These are phyloP conservation scores for Plectosphaerella cucumerina DNA, from an alignment of 2,329 filamentous ascomycete species.

Conservation along the genomic window DNA sequence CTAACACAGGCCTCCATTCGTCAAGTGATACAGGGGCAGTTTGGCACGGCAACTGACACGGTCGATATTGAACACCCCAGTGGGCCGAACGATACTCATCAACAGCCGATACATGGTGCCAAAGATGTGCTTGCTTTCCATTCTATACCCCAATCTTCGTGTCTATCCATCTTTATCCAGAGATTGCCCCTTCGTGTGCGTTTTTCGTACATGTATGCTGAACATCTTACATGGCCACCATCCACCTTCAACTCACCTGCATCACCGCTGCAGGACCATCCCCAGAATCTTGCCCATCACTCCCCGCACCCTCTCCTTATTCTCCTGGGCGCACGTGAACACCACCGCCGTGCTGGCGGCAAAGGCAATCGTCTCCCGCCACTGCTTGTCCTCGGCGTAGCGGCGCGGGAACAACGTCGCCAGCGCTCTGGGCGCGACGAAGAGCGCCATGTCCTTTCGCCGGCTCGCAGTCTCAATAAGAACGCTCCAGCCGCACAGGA, in stretches of 20 bases:
- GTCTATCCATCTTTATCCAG: background rate
- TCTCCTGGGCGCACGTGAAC: constrained; percentile 63
- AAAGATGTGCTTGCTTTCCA: background rate
- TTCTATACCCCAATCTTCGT: background rate
- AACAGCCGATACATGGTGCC: background rate
- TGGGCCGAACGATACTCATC: no score
- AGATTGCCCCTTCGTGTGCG: background rate
- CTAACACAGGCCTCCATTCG: no score
- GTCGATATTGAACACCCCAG: no score
- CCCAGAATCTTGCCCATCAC: constrained; percentile 60
- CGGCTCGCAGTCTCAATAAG: constrained; percentile 63
- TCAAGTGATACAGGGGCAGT: no score
- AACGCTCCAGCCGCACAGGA: constrained; percentile 78
- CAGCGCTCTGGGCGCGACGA: constrained; percentile 74
- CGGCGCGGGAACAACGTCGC: constrained; percentile 69
- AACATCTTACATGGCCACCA: no score
- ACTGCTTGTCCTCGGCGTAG: constrained; percentile 60
- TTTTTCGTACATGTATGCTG: no score
- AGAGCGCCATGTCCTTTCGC: constrained; percentile 72
- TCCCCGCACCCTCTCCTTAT: constrained; percentile 59
- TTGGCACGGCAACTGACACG: no score
- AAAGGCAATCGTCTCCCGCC: constrained; percentile 64
- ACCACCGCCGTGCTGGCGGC: constrained; percentile 65
- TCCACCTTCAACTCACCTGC: constrained; percentile 13
- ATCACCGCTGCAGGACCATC: constrained; percentile 36